These are phyloP conservation scores for Arabidopsis lyrata DNA, from an alignment of 441 rosid genomes.

Conservation along the genomic window DNA sequence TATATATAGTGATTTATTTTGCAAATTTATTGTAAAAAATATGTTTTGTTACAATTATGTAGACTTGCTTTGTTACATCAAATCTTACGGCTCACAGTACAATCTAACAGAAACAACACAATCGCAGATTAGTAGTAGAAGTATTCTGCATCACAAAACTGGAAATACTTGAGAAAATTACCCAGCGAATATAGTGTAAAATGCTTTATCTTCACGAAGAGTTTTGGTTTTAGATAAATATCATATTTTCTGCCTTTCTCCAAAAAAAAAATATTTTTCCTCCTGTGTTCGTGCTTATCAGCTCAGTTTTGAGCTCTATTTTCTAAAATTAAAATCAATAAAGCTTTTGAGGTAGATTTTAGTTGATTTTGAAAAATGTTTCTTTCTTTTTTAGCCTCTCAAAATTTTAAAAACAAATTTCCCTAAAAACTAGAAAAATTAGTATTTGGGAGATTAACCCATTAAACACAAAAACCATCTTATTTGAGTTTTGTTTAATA, in stretches of 20 bases:
- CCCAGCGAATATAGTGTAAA: neutral
- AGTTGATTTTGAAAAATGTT: neutral
- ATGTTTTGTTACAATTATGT: neutral
- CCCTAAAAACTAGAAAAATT: neutral
- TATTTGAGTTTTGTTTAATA: too few relatives aligned
- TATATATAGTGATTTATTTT: neutral
- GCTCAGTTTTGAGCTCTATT: neutral
- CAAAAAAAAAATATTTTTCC: neutral
- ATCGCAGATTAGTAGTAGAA: neutral
- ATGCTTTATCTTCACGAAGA: neutral
- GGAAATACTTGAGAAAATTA: neutral
- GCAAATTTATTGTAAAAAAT: neutral
- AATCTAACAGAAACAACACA: neutral
- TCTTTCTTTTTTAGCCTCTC: neutral
- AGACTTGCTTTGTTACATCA: conserved; percentile 6
- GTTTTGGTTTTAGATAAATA: conserved; percentile 1
- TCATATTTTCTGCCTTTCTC: neutral
- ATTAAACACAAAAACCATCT: neutral
- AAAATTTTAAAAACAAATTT: neutral
- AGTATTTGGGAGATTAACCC: neutral
- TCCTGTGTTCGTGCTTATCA: neutral
- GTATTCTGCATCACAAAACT: conserved; percentile 9
- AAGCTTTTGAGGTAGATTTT: neutral
- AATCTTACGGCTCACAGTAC: neutral
- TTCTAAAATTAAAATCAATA: neutral